Evolutionary conservation across 192 early-diverging fungal species (phyloP), one percentile per base, ranked within the genome.

Genomic region (Gonapodya sp.): DNA sequence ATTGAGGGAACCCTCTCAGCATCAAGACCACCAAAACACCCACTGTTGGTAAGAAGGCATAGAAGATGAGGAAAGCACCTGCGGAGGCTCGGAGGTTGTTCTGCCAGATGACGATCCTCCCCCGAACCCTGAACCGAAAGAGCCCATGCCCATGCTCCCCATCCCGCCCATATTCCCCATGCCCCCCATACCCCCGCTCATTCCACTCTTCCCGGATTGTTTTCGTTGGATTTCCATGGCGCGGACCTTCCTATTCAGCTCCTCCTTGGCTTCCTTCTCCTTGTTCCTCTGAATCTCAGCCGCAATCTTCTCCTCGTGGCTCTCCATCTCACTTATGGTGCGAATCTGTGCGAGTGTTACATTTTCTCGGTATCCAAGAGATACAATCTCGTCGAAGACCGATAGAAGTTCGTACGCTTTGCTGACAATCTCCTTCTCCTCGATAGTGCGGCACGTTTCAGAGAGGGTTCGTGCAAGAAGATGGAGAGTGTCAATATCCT

Each of bases 401-500:
- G 90, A 89, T 73, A 97, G 81, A 34, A 99, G 89, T 75, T 98
- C 96, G 82, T 98, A 97, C 16, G 93, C 92, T 81, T 96, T 92
- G 73, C 88, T 85, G 33, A 94, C 86, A 36, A 99, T 93, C 80
- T 96, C 95, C 36, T 93, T 89, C 82, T 97, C 96, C 80, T 96
- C 94, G 18, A 89, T 87, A 16, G 92, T 89, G 73, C 93, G 92
- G 86, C 96, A 99, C 36, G 92, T 91, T 80, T 98, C 96, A 0
- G 93, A 92, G 18, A 97, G 93, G 2, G 94, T 93, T 33, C 97
- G 93, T 18, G 95, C 94, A 84, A 99, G 94, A 80, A 98, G 86
- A 83, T 99, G 94, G 72, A 99, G 89, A 14, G 96, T 95, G 80
- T 96, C 95, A 84, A 98, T 99, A 87, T 98, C 97, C 90, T 98